phyloP scores from a whole-genome alignment of 352 stramenopile genomes.

The Achlya hypogyna region DNA sequence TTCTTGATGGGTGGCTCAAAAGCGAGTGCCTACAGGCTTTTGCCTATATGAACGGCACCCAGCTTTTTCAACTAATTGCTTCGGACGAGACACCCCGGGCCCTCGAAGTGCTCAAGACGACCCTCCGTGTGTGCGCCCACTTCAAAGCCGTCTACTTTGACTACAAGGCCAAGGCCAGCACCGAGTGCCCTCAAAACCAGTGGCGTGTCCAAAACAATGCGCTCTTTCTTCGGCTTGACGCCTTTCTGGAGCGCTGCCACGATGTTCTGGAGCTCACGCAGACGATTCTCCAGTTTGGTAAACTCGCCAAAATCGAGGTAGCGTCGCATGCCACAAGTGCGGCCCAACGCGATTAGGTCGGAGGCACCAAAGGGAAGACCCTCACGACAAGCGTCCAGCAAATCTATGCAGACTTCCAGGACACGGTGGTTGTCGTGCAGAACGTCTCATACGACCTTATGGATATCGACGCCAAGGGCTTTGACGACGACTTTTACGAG shows the following conservation, averaged over 20 bases:
- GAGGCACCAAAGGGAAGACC: constrained; percentile 88
- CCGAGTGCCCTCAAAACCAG: constrained; percentile 74
- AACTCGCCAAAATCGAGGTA: constrained; percentile 76
- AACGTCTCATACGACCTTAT: constrained; percentile 82
- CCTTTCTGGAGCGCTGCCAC: constrained; percentile 87
- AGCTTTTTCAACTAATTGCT: constrained; percentile 76
- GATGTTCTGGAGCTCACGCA: constrained; percentile 85
- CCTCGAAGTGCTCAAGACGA: constrained; percentile 57
- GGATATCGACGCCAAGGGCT: constrained; percentile 83
- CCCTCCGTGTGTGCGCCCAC: constrained; percentile 71
- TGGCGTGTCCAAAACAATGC: constrained; percentile 90
- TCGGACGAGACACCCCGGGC: constrained; percentile 58
- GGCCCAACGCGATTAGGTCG: too few species aligned
- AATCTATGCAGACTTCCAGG: constrained; percentile 82
- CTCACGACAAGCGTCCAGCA: constrained; percentile 84
- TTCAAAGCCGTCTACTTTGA: constrained; percentile 91
- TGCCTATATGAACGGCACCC: constrained; percentile 57
- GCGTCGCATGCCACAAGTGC: not conserved
- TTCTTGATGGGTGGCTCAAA: not conserved
- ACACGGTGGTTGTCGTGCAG: constrained; percentile 66
- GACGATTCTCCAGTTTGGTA: constrained; percentile 85
- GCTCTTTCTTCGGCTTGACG: constrained; percentile 83
- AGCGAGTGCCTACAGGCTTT: constrained; percentile 26
- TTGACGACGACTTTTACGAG: constrained; percentile 88
- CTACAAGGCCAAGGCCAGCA: constrained; percentile 81